These are phyloP conservation scores for Nicotiana undulata DNA, from an alignment of 257 asterid species.

Conservation along the genomic window DNA sequence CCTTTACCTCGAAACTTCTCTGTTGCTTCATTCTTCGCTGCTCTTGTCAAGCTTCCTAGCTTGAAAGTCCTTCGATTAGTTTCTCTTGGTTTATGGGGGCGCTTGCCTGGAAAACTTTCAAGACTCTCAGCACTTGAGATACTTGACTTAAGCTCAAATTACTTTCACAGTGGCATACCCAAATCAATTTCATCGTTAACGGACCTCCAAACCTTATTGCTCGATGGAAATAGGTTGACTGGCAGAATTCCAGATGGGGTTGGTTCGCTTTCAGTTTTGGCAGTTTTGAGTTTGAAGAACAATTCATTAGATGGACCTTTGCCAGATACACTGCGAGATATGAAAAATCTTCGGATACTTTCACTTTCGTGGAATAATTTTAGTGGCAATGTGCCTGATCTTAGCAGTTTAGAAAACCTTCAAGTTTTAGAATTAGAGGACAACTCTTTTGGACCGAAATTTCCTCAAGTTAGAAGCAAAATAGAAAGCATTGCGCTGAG, in stretches of 20 bases:
- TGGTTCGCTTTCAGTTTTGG: conserved; percentile 47
- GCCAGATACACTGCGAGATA: conserved; percentile 43
- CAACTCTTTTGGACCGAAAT: conserved; percentile 59
- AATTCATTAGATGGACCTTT: conserved; percentile 50
- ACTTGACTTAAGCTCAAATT: conserved; percentile 73
- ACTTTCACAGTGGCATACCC: conserved; percentile 51
- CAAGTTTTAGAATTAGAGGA: conserved; percentile 61
- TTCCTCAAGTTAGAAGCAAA: conserved; percentile 48
- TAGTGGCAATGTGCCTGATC: conserved; percentile 73
- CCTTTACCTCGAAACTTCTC: conserved; percentile 60
- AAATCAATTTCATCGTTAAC: conserved; percentile 32
- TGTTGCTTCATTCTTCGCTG: conserved; percentile 44
- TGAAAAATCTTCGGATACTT: conserved; percentile 58
- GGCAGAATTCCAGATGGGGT: conserved; percentile 48
- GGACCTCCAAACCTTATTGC: conserved; percentile 54
- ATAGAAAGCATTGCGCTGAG: conserved; percentile 42
- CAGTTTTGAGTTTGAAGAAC: conserved; percentile 57
- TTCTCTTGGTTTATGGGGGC: conserved; percentile 85
- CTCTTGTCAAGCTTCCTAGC: conserved; percentile 45
- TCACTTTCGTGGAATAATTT: conserved; percentile 58
- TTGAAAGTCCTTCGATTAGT: conserved; percentile 74
- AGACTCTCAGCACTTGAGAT: conserved; percentile 61
- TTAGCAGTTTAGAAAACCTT: conserved; percentile 51
- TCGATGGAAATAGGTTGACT: conserved; percentile 57
- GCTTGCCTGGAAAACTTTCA: conserved; percentile 38